phyloP scores from a whole-genome alignment of 208 protist genomes.

The Leishmania braziliensis region DNA sequence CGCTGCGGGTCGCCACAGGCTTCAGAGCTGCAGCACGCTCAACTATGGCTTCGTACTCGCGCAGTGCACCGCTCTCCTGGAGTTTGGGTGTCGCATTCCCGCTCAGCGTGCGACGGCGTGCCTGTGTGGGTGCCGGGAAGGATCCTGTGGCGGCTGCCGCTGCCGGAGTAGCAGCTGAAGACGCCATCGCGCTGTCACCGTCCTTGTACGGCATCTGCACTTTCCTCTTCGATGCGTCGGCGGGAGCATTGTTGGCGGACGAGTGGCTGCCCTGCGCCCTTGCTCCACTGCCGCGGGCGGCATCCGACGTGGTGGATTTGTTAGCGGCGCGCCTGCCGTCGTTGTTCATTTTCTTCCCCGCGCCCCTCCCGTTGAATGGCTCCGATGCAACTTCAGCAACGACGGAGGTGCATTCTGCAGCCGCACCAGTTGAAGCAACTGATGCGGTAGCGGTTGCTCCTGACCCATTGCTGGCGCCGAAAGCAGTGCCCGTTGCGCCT shows the following conservation, averaged over 20 bases:
- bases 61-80: conserved; percentile 18
- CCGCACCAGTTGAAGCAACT: neutral
- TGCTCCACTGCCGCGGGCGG: neutral
- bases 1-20: neutral
- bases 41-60: conserved; percentile 21
- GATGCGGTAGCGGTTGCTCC: neutral
- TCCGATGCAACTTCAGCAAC: neutral
- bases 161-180: neutral
- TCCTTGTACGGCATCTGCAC: neutral
- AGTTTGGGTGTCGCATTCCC: neutral
- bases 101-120: conserved; percentile 6
- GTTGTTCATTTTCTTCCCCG: neutral
- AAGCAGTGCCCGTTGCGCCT: neutral
- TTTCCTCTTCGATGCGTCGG: conserved; percentile 5
- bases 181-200: neutral
- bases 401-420: neutral
- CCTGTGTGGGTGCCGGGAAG: neutral
- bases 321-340: neutral
- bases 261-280: neutral
- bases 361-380: neutral
- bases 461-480: neutral
- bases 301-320: neutral
- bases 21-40: conserved; percentile 1
- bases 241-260: neutral
- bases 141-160: neutral